phyloP scores from a whole-genome alignment of 2,329 filamentous ascomycete species.

The Colletotrichum filicis region DNA sequence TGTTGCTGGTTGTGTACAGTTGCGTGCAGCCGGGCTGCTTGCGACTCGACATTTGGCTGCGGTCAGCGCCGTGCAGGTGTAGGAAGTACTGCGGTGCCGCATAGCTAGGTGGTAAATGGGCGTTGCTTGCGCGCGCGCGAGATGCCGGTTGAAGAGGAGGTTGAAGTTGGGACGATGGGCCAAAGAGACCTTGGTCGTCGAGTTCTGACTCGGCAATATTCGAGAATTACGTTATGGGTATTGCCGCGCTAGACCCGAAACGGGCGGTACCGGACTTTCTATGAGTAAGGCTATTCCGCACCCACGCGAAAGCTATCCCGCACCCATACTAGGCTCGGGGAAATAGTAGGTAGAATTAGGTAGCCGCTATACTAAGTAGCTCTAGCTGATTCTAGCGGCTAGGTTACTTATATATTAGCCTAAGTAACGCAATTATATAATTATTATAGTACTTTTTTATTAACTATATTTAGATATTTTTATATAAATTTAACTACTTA shows the following conservation, averaged over 20 bases:
- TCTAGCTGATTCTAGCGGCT: too few relatives aligned
- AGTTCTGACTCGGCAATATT: constrained; percentile 45
- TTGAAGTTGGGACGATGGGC: constrained; percentile 7
- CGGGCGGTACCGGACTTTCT: constrained; percentile 47
- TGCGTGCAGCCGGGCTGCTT: constrained; percentile 4
- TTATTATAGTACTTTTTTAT: too few relatives aligned
- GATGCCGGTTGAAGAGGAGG: neutral
- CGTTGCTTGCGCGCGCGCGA: neutral
- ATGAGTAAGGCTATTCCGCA: too few relatives aligned
- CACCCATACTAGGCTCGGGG: too few relatives aligned
- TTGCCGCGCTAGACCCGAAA: constrained; percentile 45
- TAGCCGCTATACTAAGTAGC: too few relatives aligned
- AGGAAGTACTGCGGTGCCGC: neutral
- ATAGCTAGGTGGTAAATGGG: neutral
- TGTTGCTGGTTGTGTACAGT: neutral
- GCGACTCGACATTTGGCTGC: constrained; percentile 1
- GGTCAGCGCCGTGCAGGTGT: neutral
- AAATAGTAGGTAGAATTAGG: too few relatives aligned
- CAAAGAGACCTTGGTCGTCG: neutral
- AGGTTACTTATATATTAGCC: too few relatives aligned
- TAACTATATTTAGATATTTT: too few relatives aligned
- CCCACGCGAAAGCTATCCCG: too few relatives aligned
- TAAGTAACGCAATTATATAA: too few relatives aligned
- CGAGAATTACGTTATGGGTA: constrained; percentile 61
- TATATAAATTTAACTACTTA: too few relatives aligned